These are phyloP conservation scores for Biscogniauxia sp. DNA, from an alignment of 2,329 filamentous ascomycete genomes.

Conservation along the genomic window DNA sequence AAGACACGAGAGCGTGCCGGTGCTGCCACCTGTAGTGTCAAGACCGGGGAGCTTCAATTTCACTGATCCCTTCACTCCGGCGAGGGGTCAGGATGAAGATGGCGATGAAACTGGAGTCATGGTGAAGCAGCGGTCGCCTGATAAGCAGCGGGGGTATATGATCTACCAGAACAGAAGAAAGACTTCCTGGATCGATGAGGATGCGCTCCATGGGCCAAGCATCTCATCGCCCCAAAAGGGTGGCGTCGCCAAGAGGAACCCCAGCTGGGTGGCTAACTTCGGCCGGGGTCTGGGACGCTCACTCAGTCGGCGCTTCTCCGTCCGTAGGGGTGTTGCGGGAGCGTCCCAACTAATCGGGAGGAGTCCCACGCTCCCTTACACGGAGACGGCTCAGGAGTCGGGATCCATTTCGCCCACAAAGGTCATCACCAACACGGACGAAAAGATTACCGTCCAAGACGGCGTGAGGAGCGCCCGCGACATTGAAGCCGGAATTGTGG, in stretches of 20 bases:
- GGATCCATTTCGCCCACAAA: not conserved
- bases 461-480: not conserved
- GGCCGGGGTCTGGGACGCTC: conserved; percentile 21
- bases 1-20: conserved; percentile 21
- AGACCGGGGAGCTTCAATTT: conserved; percentile 17
- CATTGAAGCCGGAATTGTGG: not conserved
- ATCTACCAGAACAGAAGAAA: conserved; percentile 28
- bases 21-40: conserved; percentile 24
- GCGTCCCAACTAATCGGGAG: conserved; percentile 15
- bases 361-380: conserved; percentile 31
- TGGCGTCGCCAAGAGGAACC: conserved; percentile 8
- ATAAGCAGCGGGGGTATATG: conserved; percentile 27
- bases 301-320: conserved; percentile 25
- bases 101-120: not conserved
- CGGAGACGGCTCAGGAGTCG: conserved; percentile 9
- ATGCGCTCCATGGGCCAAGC: conserved; percentile 48
- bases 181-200: conserved; percentile 49
- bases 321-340: conserved; percentile 18
- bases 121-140: conserved; percentile 16
- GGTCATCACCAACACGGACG: not conserved
- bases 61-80: not conserved
- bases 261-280: conserved; percentile 19
- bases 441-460: not conserved
- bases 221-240: conserved; percentile 31
- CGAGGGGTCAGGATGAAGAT: not conserved